Evolutionary conservation across 2,329 filamentous ascomycete genomes (phyloP).

Genomic region (Colletotrichum acutatum): DNA sequence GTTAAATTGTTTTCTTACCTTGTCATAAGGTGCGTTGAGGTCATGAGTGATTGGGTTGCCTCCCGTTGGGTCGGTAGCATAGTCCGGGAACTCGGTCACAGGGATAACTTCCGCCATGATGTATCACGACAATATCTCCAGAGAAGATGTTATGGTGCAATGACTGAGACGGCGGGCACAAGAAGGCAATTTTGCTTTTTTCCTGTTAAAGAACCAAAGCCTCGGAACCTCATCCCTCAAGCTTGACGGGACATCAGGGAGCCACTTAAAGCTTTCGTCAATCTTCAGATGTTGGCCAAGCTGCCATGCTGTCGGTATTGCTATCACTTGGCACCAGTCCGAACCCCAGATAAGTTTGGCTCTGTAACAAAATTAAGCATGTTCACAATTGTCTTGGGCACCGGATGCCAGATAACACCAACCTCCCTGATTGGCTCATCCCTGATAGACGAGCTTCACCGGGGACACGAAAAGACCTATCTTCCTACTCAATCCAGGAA

Average conservation of each 20-base stretch:
- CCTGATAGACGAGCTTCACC: neutral
- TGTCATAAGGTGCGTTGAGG: conserved; percentile 56
- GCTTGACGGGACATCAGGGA: neutral
- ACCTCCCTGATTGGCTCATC: conserved; percentile 12
- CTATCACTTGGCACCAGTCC: neutral
- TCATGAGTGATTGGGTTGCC: conserved; percentile 56
- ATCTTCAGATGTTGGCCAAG: neutral
- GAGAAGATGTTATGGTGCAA: neutral
- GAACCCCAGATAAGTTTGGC: conserved; percentile 18
- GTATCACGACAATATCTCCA: neutral
- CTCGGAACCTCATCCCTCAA: neutral
- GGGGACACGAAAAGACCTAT: conserved; percentile 1
- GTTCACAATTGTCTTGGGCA: conserved; percentile 15
- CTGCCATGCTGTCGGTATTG: neutral
- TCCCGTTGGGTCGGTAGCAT: conserved; percentile 49
- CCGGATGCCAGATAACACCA: conserved; percentile 13
- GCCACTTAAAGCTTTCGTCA: conserved; percentile 11
- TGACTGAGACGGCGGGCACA: neutral
- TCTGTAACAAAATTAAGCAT: conserved; percentile 13
- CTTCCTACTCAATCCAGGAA: neutral
- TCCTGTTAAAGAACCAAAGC: neutral
- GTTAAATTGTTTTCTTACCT: conserved; percentile 38
- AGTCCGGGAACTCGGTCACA: conserved; percentile 54
- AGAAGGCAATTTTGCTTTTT: neutral
- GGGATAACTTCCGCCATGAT: conserved; percentile 31